Evolutionary conservation across 1,139 yeast genomes (phyloP), one percentile per base, ranked within the genome.

Genomic region (Magnusiomyces clavatus): DNA sequence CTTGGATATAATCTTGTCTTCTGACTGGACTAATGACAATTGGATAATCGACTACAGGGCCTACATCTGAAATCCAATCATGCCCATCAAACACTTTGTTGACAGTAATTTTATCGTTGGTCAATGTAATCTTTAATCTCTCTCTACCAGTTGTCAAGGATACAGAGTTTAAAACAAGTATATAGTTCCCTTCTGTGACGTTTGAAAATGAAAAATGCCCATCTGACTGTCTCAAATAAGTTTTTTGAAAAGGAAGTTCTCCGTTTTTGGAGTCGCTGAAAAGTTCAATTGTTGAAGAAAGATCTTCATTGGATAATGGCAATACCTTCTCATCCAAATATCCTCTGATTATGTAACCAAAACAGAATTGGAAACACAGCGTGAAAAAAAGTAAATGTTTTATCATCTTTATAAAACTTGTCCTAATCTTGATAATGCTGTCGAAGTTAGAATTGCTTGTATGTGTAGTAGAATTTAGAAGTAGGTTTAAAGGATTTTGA

Each of bases 31-130:
- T 51, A 24, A 62, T 47, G 16, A 55, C 56, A 34, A 68, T 51
- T 1, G 72, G 72, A 45, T 58, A 61, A 11, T 55, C 57, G 5
- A 61, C 64, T 6, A 56, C 43, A 1, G 69, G 67, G 3, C 71
- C 70, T 17, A 57, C 51, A 38, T 61, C 66, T 2, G 52, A 55
- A 44, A 48, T 52, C 42, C 61, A 52, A 36, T 61, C 62, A 48
- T 66, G 68, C 37, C 69, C 70, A 17, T 55, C 49, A 14, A 58
- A 54, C 10, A 66, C 59, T 49, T 62, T 58, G 54, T 62, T 61
- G 31, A 63, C 64, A 29, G 53, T 47, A 37, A 63, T 61, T 16
- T 58, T 58, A 29, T 54, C 57, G 1, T 63, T 58, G 13, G 56
- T 52, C 12, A 69, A 58, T 20, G 63, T 64, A 13, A 70, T 62